Conservation (phyloP, 345 rosid species). For the Nasturtium officinale region DNA sequence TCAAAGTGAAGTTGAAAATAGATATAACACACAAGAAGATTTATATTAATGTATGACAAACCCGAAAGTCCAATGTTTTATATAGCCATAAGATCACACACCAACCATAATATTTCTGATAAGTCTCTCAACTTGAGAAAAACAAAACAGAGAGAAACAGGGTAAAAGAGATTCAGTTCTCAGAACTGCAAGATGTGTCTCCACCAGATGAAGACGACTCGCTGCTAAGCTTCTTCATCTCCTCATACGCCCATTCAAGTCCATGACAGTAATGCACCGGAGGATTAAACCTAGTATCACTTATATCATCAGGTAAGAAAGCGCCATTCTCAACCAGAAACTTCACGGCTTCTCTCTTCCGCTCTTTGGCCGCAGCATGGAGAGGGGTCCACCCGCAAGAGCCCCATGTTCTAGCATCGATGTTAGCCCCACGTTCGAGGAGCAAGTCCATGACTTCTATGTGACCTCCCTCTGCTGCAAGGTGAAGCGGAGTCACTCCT, state of each 20-base stretch:
- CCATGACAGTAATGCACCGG: conserved; percentile 95
- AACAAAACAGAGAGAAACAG: conserved; percentile 15
- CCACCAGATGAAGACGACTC: conserved; percentile 46
- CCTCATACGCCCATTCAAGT: conserved; percentile 98
- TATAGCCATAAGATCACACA: conserved; percentile 18
- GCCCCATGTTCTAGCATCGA: conserved; percentile 93
- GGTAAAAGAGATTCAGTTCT: conserved; percentile 39
- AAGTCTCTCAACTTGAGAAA: conserved; percentile 1
- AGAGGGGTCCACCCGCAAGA: conserved; percentile 99
- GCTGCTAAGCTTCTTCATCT: conserved; percentile 59
- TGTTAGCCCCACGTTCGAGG: conserved; percentile 91
- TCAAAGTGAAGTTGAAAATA: conserved; percentile 3
- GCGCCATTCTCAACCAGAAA: conserved; percentile 89
- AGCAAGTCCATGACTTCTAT: conserved; percentile 86
- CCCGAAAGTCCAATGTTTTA: conserved; percentile 1
- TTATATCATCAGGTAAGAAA: conserved; percentile 81
- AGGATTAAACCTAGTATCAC: conserved; percentile 84
- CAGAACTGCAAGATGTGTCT: conserved; percentile 63
- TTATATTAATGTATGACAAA: not conserved
- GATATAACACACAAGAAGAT: not conserved
- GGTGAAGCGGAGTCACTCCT: conserved; percentile 92
- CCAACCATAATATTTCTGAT: not conserved
- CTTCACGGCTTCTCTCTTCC: conserved; percentile 82
- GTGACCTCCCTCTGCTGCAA: conserved; percentile 97
- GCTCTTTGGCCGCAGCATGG: conserved; percentile 84